Base-by-base conservation (phyloP, 345 rosid genomes). In the Barbarea vulgaris region DNA sequence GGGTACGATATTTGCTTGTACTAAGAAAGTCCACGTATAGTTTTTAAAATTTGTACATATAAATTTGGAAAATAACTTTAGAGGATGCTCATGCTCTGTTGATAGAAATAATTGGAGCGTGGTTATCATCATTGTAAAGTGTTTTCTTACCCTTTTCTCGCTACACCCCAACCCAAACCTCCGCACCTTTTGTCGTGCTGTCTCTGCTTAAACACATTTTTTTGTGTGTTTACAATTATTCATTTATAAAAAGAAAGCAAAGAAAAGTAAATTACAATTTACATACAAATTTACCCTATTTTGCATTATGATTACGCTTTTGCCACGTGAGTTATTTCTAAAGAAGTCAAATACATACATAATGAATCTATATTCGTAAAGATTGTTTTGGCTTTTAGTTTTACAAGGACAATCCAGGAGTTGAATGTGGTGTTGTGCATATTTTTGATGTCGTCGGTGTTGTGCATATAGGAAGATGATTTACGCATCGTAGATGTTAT, bases 71-170 rank as follows among this genome's bases (percentile, higher is more conserved):
- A 75, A 51, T 50, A 51, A 60, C 74, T 67, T 75, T 75, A 59
- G 79, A 60, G 69, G 55, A 75, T 59, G 74, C 28, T 61, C 63
- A 69, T 67, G 58, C 37, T 46, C 22, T 56, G 73, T 67, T 41
- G 50, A 62, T 14, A 39, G 73, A 65, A 72, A 77, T 65, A 72
- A 77, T 77, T 51, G 81, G 73, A 77, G 77, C 81, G 81, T 77
- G 81, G 73, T 58, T 50, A 66, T 77, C 77, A 77, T 77, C 81
- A 77, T 77, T 71, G 67, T 71, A 77, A 77, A 77, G 70, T 63
- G 66, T 69, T 76, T 44, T 44, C 75, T 76, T 46, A 76, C 75
- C 75, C 75, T 76, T 76, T 76, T 69, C 70, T 69, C 75, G 64
- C 70, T 54, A 61, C 65, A 76, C 58, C 79, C 70, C 75, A 76